A percentile compares a stretch with the other conserved stretches of the same genome.
phyloP scores from a whole-genome alignment of 2,329 filamentous ascomycete species.

The Aspergillus floridensis region DNA sequence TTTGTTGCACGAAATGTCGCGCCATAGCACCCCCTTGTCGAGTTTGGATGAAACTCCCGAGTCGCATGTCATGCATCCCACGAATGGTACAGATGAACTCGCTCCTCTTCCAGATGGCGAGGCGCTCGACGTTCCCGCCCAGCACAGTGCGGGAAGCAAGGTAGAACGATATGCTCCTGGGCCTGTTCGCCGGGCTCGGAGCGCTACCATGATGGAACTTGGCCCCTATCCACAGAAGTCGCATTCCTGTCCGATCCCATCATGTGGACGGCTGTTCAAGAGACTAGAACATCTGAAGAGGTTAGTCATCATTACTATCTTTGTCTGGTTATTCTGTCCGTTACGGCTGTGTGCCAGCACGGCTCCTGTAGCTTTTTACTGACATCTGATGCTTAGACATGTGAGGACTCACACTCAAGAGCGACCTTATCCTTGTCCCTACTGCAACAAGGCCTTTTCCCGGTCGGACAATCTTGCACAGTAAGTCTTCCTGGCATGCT shows the following conservation, averaged over 20 bases:
- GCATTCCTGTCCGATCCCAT: slow-evolving; percentile 98
- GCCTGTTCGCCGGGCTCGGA: slow-evolving; percentile 83
- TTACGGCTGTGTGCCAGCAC: slow-evolving; percentile 14
- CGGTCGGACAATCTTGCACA: slow-evolving; percentile 98
- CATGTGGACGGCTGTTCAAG: slow-evolving; percentile 96
- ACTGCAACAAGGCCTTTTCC: slow-evolving; percentile 98
- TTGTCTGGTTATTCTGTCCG: background rate
- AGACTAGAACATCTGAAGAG: slow-evolving; percentile 98
- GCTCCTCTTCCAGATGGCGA: slow-evolving; percentile 63
- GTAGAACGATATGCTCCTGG: slow-evolving; percentile 57
- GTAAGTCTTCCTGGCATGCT: slow-evolving; percentile 54
- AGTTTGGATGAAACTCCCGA: slow-evolving; percentile 79
- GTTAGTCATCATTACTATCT: slow-evolving; percentile 57
- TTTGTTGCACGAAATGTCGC: slow-evolving; percentile 72
- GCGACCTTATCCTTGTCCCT: slow-evolving; percentile 93
- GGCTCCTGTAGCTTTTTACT: slow-evolving; percentile 52
- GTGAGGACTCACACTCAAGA: slow-evolving; percentile 99
- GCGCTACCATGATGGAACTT: slow-evolving; percentile 93
- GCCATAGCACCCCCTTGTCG: slow-evolving; percentile 85
- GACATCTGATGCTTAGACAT: slow-evolving; percentile 66
- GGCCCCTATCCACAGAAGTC: slow-evolving; percentile 97
- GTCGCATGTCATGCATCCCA: slow-evolving; percentile 64
- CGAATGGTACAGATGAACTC: slow-evolving; percentile 67
- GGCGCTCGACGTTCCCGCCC: slow-evolving; percentile 52
- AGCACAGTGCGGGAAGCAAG: slow-evolving; percentile 59